phyloP scores from a whole-genome alignment of 1,139 yeast genomes.

The Pichiaceae sp. region DNA sequence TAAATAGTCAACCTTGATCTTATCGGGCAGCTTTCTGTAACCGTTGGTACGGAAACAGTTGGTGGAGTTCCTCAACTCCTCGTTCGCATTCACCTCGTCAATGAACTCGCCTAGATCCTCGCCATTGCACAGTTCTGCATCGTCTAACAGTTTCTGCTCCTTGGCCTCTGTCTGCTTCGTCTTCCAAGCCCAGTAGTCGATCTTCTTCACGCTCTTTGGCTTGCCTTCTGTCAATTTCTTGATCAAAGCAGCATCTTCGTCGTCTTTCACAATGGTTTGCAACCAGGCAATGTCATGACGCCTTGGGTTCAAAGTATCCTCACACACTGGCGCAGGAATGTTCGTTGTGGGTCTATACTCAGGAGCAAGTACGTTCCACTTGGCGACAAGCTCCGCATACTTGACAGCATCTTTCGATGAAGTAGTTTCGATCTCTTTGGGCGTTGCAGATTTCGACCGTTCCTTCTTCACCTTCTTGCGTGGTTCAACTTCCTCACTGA shows the following conservation, averaged over 20 bases:
- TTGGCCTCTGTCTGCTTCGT: slow-evolving; percentile 29
- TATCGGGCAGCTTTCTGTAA: slow-evolving; percentile 63
- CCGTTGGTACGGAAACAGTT: slow-evolving; percentile 75
- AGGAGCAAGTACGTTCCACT: slow-evolving; percentile 24
- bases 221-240: background rate
- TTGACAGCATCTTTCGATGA: slow-evolving; percentile 6
- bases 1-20: slow-evolving; percentile 63
- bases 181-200: slow-evolving; percentile 67
- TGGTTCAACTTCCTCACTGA: slow-evolving; percentile 16
- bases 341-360: slow-evolving; percentile 37
- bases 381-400: background rate
- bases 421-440: slow-evolving; percentile 7
- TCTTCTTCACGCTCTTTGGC: slow-evolving; percentile 21
- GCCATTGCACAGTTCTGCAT: slow-evolving; percentile 28
- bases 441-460: slow-evolving; percentile 4
- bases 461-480: slow-evolving; percentile 1
- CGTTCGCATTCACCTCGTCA: slow-evolving; percentile 15
- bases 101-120: slow-evolving; percentile 14
- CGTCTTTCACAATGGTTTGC: slow-evolving; percentile 55
- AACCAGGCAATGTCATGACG: slow-evolving; percentile 40
- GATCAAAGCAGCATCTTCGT: slow-evolving; percentile 55
- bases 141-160: slow-evolving; percentile 18
- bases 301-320: slow-evolving; percentile 28
- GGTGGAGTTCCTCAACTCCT: slow-evolving; percentile 27
- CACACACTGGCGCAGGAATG: slow-evolving; percentile 43